These are phyloP conservation scores for Solanum etuberosum DNA, from an alignment of 257 asterid species.

Conservation along the genomic window DNA sequence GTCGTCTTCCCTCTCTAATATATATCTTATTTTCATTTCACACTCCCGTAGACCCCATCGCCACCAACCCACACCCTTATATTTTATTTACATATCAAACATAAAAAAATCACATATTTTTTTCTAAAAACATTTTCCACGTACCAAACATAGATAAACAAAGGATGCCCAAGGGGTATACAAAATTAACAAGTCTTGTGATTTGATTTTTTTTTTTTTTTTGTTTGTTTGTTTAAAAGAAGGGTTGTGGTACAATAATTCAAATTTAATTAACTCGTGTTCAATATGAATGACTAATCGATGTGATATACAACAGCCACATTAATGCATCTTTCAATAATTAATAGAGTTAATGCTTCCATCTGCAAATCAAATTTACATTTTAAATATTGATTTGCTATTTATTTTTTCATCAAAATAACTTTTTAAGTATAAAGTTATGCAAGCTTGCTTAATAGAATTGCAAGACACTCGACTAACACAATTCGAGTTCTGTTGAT, in stretches of 20 bases:
- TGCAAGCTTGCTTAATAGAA: too few relatives aligned
- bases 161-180: background rate
- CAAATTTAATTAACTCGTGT: background rate
- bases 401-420: too few relatives aligned
- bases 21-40: background rate
- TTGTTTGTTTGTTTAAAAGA: background rate
- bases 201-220: background rate
- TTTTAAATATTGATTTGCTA: too few relatives aligned
- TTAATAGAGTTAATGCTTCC: background rate
- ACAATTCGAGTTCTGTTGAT: background rate
- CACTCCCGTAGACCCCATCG: background rate
- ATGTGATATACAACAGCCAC: background rate
- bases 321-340: background rate
- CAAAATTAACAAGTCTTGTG: background rate
- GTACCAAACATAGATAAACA: background rate
- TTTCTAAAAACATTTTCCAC: background rate
- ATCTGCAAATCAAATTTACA: too few relatives aligned
- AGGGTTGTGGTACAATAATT: background rate
- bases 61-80: background rate
- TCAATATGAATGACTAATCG: background rate
- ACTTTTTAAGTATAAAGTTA: too few relatives aligned
- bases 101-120: too few relatives aligned
- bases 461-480: background rate
- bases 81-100: background rate
- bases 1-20: background rate